Evolutionary conservation across 768 basidiomycete genomes (phyloP), one percentile per base, ranked within the genome.

Genomic region (Paxillus involutus): DNA sequence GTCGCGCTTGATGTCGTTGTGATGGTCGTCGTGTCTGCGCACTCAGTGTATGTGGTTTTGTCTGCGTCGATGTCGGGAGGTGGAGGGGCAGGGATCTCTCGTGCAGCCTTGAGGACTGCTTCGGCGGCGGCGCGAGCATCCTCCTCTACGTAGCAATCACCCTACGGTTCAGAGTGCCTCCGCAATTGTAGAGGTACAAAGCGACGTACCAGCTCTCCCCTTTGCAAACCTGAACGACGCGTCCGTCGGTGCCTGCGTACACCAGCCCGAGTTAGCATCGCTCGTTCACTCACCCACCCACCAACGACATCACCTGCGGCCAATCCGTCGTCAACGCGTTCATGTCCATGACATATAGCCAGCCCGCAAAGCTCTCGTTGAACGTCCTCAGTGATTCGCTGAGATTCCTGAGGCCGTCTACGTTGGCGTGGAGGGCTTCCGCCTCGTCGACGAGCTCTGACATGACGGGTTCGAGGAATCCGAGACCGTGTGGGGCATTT

Each of bases 301-400:
- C 40, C 14, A 47, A 14, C 16, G 60, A 64, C 48, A 62, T 53
- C 57, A 87, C 92, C 79, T 94, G 88, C 1, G 83, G 84, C 93
- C 93, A 97, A 66, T 97, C 94, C 0, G 86, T 86, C n/a, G 93
- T 94, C 52, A 96, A 80, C 3, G 92, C 85, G 65, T 95, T 94
- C 92, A 98, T 96, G 66, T 91, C 88, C 84, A 95, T 86, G 21
- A 87, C 84, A 67, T 94, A 95, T 11, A 96, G 71, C 81, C 86
- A 95, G 65, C 90, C 92, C 13, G 94, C 89, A 64, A 98, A 96
- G 13, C 85, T 84, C 71, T 98, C 94, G 67, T 97, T 97, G 77
- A 96, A 96, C 5, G 83, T 85, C 13, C 82, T 81, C 49, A 98
- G 78, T 17, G 90, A 85, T 44, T 86, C 77, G 68, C 86, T 85